phyloP scores from a whole-genome alignment of 495 filamentous ascomycete genomes.

The Talaromyces borbonicus region DNA sequence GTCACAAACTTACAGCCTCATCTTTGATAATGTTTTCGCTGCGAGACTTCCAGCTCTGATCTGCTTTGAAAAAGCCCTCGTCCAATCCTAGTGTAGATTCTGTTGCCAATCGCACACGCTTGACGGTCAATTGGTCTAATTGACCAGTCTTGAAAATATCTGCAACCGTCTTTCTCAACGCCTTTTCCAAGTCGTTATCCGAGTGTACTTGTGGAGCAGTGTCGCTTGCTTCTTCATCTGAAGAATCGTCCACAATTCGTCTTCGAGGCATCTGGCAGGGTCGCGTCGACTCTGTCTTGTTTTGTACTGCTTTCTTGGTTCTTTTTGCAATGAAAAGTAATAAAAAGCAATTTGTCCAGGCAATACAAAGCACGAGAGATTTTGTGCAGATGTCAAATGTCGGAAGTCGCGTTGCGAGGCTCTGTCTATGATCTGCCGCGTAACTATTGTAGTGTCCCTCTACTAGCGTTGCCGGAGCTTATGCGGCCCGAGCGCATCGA shows the following conservation, averaged over 20 bases:
- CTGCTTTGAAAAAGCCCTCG: constrained; percentile 57
- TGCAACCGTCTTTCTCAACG: constrained; percentile 50
- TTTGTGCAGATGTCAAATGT: neutral
- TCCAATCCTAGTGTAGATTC: constrained; percentile 57
- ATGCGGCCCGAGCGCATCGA: constrained; percentile 1
- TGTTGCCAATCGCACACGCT: constrained; percentile 55
- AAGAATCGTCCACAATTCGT: constrained; percentile 22
- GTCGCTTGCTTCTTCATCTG: constrained; percentile 26
- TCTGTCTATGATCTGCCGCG: neutral
- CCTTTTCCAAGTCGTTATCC: constrained; percentile 35
- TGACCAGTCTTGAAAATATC: constrained; percentile 47
- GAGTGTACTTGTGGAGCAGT: constrained; percentile 16
- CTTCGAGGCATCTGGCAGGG: constrained; percentile 24
- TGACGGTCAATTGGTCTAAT: constrained; percentile 62
- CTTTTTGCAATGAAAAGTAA: too few species aligned
- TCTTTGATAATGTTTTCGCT: constrained; percentile 67
- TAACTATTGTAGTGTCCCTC: too few species aligned
- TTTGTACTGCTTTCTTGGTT: too few species aligned
- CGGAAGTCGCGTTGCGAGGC: neutral
- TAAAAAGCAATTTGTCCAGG: too few species aligned
- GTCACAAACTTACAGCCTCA: constrained; percentile 50
- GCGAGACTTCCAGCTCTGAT: constrained; percentile 61
- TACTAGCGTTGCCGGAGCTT: neutral
- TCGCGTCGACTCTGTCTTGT: neutral
- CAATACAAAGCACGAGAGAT: neutral